These are phyloP conservation scores for Solanum hybrid DNA, from an alignment of 305 asterid genomes.

Conservation along the genomic window DNA sequence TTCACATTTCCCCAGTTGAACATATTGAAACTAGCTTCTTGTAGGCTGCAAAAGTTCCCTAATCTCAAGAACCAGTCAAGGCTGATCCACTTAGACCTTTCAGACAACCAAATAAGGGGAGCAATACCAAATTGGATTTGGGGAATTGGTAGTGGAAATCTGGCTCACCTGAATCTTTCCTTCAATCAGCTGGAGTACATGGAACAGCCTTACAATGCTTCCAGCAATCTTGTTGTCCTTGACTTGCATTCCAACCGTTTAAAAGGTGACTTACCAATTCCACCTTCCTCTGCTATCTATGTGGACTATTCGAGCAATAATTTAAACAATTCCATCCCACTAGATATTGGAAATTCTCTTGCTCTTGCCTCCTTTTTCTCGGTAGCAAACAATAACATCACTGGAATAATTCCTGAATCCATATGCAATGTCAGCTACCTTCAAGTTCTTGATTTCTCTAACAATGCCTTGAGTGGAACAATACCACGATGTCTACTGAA, in stretches of 20 bases:
- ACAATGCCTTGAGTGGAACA: slow-evolving; percentile 26
- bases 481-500: slow-evolving; percentile 37
- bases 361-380: slow-evolving; percentile 11
- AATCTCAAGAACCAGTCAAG: neutral
- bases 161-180: slow-evolving; percentile 27
- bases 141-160: slow-evolving; percentile 22
- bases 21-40: slow-evolving; percentile 18
- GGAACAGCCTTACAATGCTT: slow-evolving; percentile 4
- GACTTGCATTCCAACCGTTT: slow-evolving; percentile 24
- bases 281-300: neutral
- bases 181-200: slow-evolving; percentile 9
- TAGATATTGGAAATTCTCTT: neutral
- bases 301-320: slow-evolving; percentile 27
- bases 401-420: slow-evolving; percentile 21
- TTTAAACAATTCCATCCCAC: slow-evolving; percentile 15
- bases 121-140: slow-evolving; percentile 61
- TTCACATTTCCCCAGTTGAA: slow-evolving; percentile 5
- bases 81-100: slow-evolving; percentile 11
- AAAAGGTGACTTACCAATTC: slow-evolving; percentile 23
- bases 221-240: neutral
- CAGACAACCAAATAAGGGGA: slow-evolving; percentile 34
- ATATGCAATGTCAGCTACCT: slow-evolving; percentile 14
- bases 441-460: slow-evolving; percentile 30
- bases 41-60: slow-evolving; percentile 16
- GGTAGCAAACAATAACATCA: slow-evolving; percentile 12